These are phyloP conservation scores for Marchantia paleacea DNA, from an alignment of 225 moss, liverwort and hornwort species.

Conservation along the genomic window DNA sequence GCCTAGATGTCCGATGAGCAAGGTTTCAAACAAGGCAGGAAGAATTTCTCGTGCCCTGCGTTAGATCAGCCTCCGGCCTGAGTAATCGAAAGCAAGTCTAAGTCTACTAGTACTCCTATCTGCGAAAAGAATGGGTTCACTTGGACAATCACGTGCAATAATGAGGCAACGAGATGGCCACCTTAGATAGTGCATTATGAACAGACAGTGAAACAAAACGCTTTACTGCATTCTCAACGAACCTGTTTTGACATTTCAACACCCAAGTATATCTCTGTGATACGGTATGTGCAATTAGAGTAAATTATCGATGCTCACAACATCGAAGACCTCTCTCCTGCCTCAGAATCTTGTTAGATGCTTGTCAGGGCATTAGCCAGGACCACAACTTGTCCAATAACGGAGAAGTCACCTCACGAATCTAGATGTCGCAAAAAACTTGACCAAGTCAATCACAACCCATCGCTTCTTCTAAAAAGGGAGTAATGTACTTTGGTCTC, in stretches of 20 bases:
- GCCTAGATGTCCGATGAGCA: no score
- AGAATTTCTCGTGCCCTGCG: no score
- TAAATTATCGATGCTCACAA: neutral
- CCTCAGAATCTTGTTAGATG: neutral
- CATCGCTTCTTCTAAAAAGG: neutral
- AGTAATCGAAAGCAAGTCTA: no score
- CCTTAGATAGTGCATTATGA: no score
- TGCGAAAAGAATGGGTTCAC: no score
- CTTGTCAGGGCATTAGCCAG: neutral
- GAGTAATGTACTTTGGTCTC: constrained; percentile 4
- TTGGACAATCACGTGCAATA: no score
- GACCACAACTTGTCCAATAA: neutral
- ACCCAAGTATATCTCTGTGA: neutral
- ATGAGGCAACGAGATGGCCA: no score
- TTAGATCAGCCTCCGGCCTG: no score
- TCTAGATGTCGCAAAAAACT: constrained; percentile 1
- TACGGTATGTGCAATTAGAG: neutral
- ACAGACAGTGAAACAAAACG: neutral
- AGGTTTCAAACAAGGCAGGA: no score
- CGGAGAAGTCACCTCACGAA: neutral
- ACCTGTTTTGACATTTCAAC: neutral
- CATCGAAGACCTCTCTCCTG: neutral
- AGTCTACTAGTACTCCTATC: no score
- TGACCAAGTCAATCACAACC: constrained; percentile 15
- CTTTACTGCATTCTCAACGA: neutral